Percentiles rank a stretch among this genome's conserved stretches.
Conservation (phyloP, 2,329 filamentous ascomycete species). For the Colletotrichum sublineola region DNA sequence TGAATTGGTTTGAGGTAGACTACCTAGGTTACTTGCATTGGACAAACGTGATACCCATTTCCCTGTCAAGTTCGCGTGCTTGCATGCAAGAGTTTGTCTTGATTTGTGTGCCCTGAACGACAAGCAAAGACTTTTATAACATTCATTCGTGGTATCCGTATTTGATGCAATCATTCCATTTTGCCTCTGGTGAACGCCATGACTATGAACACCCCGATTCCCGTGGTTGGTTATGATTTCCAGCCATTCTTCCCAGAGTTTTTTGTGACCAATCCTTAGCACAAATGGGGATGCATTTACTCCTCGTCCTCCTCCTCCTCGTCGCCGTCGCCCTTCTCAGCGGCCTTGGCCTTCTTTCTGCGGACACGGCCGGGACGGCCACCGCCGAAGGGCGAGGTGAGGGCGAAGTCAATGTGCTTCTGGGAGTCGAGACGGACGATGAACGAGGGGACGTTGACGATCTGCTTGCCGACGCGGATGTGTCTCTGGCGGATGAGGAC, state of each 20-base stretch:
- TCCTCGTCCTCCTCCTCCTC: slow-evolving; percentile 90
- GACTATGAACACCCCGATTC: slow-evolving; percentile 61
- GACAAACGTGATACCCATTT: slow-evolving; percentile 43
- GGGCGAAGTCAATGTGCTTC: slow-evolving; percentile 99
- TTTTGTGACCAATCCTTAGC: slow-evolving; percentile 41
- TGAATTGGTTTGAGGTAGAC: slow-evolving; percentile 64
- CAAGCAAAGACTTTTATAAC: slow-evolving; percentile 37
- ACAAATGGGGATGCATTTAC: slow-evolving; percentile 59
- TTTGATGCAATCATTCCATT: slow-evolving; percentile 55
- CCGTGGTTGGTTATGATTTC: slow-evolving; percentile 54
- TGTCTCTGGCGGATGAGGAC: slow-evolving; percentile 99
- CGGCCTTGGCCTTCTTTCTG: slow-evolving; percentile 99
- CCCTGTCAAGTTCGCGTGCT: slow-evolving; percentile 25
- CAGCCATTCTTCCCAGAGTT: slow-evolving; percentile 47
- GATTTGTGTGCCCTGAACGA: slow-evolving; percentile 17
- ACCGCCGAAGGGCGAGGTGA: slow-evolving; percentile 97
- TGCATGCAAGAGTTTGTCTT: slow-evolving; percentile 19
- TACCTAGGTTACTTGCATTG: slow-evolving; percentile 45
- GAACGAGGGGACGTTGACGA: slow-evolving; percentile 99
- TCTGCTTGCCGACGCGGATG: slow-evolving; percentile 99
- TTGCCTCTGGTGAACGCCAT: slow-evolving; percentile 66
- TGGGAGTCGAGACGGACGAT: slow-evolving; percentile 99
- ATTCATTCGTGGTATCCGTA: slow-evolving; percentile 43
- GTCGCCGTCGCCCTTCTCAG: slow-evolving; percentile 84
- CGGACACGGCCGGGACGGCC: slow-evolving; percentile 97